Base-by-base conservation (phyloP, 1,284 basidiomycete species). In the Marasmius sp. region DNA sequence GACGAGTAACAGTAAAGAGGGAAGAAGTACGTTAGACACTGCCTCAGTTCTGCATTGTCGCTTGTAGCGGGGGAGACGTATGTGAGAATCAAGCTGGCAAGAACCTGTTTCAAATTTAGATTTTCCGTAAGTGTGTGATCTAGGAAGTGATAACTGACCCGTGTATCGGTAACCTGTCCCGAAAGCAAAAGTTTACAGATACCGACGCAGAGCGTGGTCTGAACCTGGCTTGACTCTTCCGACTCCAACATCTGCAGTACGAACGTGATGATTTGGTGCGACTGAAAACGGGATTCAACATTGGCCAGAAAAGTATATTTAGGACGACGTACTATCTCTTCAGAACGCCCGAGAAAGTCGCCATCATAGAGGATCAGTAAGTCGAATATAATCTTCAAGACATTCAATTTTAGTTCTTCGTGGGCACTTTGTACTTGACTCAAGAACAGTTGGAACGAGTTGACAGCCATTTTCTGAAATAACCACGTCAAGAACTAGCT, bases 11-110 rank as follows among this genome's bases (percentile, higher is more conserved):
- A 94, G 73, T 94, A 98, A 0, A 95, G 89, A 0, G 95, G 95
- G 77, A 99, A 90, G 81, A 98, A 98, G 77, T 98, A 98, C 18
- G 94, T 91, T 33, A 99, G 79, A 72, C 95, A 98, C 75, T 98
- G 97, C 59, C 95, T 82, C 36, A 98, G 79, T 64, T 94, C 86
- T 69, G 93, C 91, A 71, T 98, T 98, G 45, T 89, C 85, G 12
- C 80, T 82, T 0, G 95, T 97, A 62, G 93, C 89, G 1, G 94
- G 93, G 0, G 92, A 93, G 67, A 98, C 87, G 76, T 97, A 99
- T 22, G 91, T 84, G 36, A 95, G 76, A 1, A 95, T 85, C 1
- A 98, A 83, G 60, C 86, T 88, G 66, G 87, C 85, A 27, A 98
- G 77, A 1, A 97, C 86, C 93, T 95, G 65, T n/a, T n/a, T 16